phyloP scores from a whole-genome alignment of 345 rosid species.

The Lepidium sativum region DNA sequence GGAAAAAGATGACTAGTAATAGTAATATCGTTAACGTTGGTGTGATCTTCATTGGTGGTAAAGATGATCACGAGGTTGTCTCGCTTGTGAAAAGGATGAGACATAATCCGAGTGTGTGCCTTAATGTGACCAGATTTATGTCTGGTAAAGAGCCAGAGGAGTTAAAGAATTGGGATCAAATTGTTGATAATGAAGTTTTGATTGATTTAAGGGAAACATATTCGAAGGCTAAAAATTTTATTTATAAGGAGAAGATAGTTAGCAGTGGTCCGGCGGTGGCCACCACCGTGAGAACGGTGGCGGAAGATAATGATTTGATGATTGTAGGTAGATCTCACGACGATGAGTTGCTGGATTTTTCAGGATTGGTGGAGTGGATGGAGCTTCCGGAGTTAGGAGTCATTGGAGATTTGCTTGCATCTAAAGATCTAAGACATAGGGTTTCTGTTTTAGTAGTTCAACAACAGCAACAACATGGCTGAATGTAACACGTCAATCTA shows the following conservation, averaged over 20 bases:
- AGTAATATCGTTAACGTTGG: neutral
- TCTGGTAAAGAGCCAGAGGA: neutral
- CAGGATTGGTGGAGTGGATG: conserved; percentile 48
- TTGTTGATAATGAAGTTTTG: conserved; percentile 29
- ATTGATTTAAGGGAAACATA: conserved; percentile 20
- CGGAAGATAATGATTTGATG: conserved; percentile 31
- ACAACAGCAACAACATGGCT: conserved; percentile 34
- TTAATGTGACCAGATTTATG: conserved; percentile 28
- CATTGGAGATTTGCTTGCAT: conserved; percentile 60
- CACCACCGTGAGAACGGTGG: conserved; percentile 22
- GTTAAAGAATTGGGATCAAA: conserved; percentile 27
- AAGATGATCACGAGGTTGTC: conserved; percentile 55
- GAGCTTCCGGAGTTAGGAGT: conserved; percentile 62
- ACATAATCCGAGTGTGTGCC: conserved; percentile 10
- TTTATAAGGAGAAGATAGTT: conserved; percentile 25
- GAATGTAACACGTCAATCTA: neutral
- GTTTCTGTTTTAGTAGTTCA: conserved; percentile 52
- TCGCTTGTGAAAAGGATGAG: conserved; percentile 43
- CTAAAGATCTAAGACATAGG: conserved; percentile 32
- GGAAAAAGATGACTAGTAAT: neutral
- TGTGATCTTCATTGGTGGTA: conserved; percentile 53
- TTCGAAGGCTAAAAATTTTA: neutral
- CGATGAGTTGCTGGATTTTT: conserved; percentile 20
- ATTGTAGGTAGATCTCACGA: conserved; percentile 46
- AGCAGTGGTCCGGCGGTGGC: conserved; percentile 36